A percentile compares a stretch with the other conserved stretches of the same genome.
These are phyloP conservation scores for Fusarium oligoseptatum DNA, from an alignment of 2,329 filamentous ascomycete genomes.

Conservation along the genomic window DNA sequence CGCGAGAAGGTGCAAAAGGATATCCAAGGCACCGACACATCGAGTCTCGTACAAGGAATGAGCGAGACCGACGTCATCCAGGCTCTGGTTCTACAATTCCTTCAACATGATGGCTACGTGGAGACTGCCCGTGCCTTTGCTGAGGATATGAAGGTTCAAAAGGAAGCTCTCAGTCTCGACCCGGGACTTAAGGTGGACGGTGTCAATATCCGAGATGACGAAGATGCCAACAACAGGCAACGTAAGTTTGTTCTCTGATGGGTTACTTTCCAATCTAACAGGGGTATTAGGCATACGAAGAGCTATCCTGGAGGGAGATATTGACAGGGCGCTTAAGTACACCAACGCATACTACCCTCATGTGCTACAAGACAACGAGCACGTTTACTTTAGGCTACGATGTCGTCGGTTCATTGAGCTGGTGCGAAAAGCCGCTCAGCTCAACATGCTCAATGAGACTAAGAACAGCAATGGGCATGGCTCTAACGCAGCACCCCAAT, in stretches of 20 bases:
- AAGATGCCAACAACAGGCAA: conserved; percentile 88
- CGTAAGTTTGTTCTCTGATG: conserved; percentile 65
- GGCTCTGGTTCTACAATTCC: conserved; percentile 84
- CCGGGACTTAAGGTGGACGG: conserved; percentile 65
- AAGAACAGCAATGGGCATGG: conserved; percentile 60
- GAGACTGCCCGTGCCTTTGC: conserved; percentile 92
- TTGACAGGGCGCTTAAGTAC: conserved; percentile 88
- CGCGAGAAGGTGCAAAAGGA: conserved; percentile 69
- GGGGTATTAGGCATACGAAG: conserved; percentile 78
- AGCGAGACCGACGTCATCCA: conserved; percentile 86
- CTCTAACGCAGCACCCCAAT: conserved; percentile 56
- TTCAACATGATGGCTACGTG: conserved; percentile 95
- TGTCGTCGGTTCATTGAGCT: conserved; percentile 97
- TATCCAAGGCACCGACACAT: conserved; percentile 71
- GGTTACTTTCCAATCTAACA: conserved; percentile 27
- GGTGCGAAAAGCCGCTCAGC: conserved; percentile 80
- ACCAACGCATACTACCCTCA: conserved; percentile 83
- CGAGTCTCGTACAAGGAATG: conserved; percentile 71
- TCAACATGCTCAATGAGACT: conserved; percentile 63
- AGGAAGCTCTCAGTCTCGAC: conserved; percentile 75
- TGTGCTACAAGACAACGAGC: conserved; percentile 83
- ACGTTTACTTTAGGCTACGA: conserved; percentile 88
- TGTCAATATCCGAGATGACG: conserved; percentile 81
- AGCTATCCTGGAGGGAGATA: conserved; percentile 90
- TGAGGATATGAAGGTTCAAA: conserved; percentile 81